Conservation (phyloP, 176 grass and related monocot genomes). For the Carex parvula region DNA sequence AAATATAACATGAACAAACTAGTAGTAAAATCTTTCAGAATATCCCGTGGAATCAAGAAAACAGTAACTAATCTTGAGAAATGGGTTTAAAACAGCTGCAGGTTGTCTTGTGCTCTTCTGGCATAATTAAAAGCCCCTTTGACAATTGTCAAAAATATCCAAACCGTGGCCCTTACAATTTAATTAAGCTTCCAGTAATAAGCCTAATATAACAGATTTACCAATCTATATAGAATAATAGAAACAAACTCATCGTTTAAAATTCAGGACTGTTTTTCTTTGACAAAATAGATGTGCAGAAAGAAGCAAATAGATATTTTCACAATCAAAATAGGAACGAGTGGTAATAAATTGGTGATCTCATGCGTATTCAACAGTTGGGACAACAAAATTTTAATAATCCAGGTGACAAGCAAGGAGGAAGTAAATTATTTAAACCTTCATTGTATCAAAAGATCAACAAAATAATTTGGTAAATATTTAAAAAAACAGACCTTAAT, state of each 20-base stretch:
- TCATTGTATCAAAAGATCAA: neutral
- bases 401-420: neutral
- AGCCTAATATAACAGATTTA: neutral
- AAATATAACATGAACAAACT: constrained; percentile 29
- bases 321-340: neutral
- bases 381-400: neutral
- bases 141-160: neutral
- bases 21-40: neutral
- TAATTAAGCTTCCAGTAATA: neutral
- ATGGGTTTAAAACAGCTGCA: neutral
- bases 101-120: neutral
- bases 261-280: neutral
- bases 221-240: neutral
- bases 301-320: neutral
- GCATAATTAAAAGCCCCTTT: neutral
- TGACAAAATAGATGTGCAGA: neutral
- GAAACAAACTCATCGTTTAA: neutral
- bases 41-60: neutral
- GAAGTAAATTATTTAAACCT: neutral
- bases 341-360: neutral
- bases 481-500: constrained; percentile 50
- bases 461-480: constrained; percentile 23
- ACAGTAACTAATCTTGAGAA: neutral
- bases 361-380: neutral
- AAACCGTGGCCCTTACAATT: neutral